A percentile compares a stretch with the other conserved stretches of the same genome.
Conservation (phyloP, 192 early-diverging fungal species). For the Backusella tarrabulga region DNA sequence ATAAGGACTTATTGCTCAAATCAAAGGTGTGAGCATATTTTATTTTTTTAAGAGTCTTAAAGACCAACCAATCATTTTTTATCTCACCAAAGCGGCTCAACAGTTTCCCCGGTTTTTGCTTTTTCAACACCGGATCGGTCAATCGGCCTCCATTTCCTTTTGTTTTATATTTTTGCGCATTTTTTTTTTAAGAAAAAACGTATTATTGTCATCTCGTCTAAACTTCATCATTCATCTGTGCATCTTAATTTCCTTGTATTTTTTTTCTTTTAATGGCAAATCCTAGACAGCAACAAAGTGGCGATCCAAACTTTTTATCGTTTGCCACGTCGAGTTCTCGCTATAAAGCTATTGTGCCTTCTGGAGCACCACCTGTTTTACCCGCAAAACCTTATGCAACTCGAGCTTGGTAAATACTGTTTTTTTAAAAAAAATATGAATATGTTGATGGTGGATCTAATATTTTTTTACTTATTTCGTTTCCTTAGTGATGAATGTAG, state of each 20-base stretch:
- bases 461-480: not conserved
- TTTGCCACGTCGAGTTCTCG: not conserved
- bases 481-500: constrained; percentile 33
- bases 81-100: not conserved
- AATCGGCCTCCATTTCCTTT: not conserved
- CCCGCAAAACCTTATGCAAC: not conserved
- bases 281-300: not conserved
- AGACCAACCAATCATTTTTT: not conserved
- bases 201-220: not conserved
- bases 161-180: not conserved
- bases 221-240: not conserved
- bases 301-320: not conserved
- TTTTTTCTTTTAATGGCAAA: not conserved
- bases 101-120: not conserved
- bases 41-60: not conserved
- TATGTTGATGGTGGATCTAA: not conserved
- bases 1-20: not conserved
- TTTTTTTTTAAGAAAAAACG: no score
- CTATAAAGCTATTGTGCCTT: constrained; percentile 4
- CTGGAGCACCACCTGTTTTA: not conserved
- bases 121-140: not conserved
- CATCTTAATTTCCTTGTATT: not conserved
- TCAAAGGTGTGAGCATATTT: not conserved
- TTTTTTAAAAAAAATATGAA: not conserved
- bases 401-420: not conserved